Evolutionary conservation across 768 basidiomycete species (phyloP).

Genomic region (Mycena vitilis): DNA sequence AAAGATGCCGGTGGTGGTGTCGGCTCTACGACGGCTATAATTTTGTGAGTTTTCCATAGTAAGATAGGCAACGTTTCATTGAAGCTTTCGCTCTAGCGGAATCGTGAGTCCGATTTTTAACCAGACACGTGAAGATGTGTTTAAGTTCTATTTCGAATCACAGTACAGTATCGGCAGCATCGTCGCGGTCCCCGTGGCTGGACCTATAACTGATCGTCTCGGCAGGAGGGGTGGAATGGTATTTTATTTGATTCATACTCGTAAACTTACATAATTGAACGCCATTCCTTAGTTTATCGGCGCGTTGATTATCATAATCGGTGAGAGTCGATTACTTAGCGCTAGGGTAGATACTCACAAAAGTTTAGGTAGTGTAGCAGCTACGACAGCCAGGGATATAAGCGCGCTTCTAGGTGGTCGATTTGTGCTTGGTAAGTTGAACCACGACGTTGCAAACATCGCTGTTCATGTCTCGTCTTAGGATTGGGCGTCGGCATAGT

Average conservation of each 20-base stretch:
- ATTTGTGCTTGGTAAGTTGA: conserved; percentile 30
- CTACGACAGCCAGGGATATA: conserved; percentile 27
- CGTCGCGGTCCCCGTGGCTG: conserved; percentile 33
- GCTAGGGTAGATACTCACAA: background rate
- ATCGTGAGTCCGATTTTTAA: conserved; percentile 23
- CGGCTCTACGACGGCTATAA: conserved; percentile 33
- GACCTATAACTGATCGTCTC: conserved; percentile 31
- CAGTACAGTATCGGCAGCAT: conserved; percentile 34
- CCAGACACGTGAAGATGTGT: background rate
- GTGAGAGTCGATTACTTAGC: background rate
- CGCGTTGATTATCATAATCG: conserved; percentile 30
- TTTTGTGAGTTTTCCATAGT: conserved; percentile 28
- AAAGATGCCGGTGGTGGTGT: conserved; percentile 34
- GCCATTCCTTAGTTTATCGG: conserved; percentile 27
- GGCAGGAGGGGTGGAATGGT: conserved; percentile 36
- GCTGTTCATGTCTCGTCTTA: background rate
- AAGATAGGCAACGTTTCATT: background rate
- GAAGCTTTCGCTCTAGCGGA: conserved; percentile 21
- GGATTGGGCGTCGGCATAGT: conserved; percentile 36
- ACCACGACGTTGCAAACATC: background rate
- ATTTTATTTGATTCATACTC: background rate
- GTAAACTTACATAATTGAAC: background rate
- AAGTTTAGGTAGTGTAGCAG: conserved; percentile 21
- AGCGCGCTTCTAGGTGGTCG: conserved; percentile 31
- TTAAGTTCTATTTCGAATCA: background rate